Conservation (phyloP, 768 basidiomycete genomes). For the Psilocybe cyanescens region DNA sequence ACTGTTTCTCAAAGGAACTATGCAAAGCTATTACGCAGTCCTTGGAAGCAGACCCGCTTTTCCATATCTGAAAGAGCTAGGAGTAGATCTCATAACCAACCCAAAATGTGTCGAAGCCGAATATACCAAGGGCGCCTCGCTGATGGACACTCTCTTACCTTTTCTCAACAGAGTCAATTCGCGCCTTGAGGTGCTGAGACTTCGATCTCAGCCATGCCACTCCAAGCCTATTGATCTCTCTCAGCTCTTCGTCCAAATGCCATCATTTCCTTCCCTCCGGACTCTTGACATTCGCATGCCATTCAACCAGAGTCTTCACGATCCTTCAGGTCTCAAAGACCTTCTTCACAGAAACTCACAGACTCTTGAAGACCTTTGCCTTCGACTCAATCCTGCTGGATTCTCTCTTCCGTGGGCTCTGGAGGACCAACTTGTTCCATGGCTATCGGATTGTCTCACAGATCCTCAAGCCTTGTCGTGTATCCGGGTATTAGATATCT, state of each 20-base stretch:
- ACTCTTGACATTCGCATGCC: conserved; percentile 37
- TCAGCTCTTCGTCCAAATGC: conserved; percentile 34
- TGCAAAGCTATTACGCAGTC: neutral
- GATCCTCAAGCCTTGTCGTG: conserved; percentile 30
- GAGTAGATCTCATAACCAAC: neutral
- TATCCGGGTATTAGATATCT: conserved; percentile 39
- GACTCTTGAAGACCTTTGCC: conserved; percentile 34
- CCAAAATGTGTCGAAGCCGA: conserved; percentile 14
- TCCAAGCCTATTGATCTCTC: conserved; percentile 36
- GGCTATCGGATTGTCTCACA: conserved; percentile 31
- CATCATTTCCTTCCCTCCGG: conserved; percentile 34
- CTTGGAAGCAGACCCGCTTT: neutral
- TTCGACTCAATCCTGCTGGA: conserved; percentile 43
- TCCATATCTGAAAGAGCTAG: neutral
- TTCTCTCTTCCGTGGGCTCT: conserved; percentile 21
- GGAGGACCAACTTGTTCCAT: conserved; percentile 27
- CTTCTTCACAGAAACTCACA: conserved; percentile 32
- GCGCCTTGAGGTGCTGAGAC: conserved; percentile 35
- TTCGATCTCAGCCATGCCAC: conserved; percentile 40
- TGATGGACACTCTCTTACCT: conserved; percentile 36
- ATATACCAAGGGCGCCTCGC: conserved; percentile 23
- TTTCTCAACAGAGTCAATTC: conserved; percentile 40
- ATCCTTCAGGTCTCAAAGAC: conserved; percentile 38
- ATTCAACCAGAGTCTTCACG: conserved; percentile 39
- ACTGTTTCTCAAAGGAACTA: conserved; percentile 30